Evolutionary conservation across 768 basidiomycete species (phyloP), one percentile per base, ranked within the genome.

Genomic region (Lentinula guzmanii): DNA sequence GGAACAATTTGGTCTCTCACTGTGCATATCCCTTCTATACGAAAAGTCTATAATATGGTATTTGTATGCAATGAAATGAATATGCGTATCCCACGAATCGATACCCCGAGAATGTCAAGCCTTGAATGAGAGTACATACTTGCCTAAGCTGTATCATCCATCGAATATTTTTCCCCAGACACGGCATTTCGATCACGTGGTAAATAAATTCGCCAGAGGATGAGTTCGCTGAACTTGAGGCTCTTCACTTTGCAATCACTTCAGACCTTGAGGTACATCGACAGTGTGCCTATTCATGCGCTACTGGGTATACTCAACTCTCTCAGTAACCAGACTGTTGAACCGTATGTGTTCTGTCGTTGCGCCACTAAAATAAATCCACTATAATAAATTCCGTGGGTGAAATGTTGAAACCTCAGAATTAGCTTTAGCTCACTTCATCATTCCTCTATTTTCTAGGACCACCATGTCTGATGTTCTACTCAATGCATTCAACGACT

Each of bases 401-500:
- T 31, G 51, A 52, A 52, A 33, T 31, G 8, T 6, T 46, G 45
- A 21, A 24, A 24, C 24, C 24, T 50, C 13, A 15, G 13, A 15
- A n/a, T n/a, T 28, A 35, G 13, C 51, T 52, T 34, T 34, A 28
- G 28, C 24, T 52, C 34, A n/a, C 9, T 31, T 33, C 31, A 18
- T 52, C 8, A 31, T 33, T 52, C n/a, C 15, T 52, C 15, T 5
- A 24, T 18, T 15, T 6, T 10, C 13, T 33, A 52, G 51, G 6
- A 34, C 51, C 33, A 35, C n/a, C 31, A 52, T 52, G 51, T 58
- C 58, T n/a, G 58, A 58, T 58, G 31, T 42, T 10, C 3, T 58
- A 6, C 45, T 58, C n/a, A 58, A 58, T 51, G 41, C 59, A 1
- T 60, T 60, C 16, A 34, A 72, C 52, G 81, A 82, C 65, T 70